These are phyloP conservation scores for Paraphoma sp. DNA, from an alignment of 2,329 filamentous ascomycete genomes.

Conservation along the genomic window DNA sequence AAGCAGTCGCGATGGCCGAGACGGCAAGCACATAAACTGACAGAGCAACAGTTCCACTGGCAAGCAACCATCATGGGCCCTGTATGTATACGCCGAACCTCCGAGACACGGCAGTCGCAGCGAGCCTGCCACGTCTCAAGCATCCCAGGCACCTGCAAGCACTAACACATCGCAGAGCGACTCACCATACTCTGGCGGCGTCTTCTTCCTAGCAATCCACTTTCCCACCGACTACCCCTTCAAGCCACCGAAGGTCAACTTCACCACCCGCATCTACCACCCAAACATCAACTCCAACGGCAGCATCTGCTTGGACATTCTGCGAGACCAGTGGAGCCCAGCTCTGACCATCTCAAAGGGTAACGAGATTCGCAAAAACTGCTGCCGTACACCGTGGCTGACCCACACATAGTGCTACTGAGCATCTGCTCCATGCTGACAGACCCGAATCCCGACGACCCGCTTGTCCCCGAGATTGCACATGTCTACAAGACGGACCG, in stretches of 20 bases:
- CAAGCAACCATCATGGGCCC: conserved; percentile 99
- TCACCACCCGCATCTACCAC: conserved; percentile 99
- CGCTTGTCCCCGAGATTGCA: conserved; percentile 97
- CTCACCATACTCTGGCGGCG: conserved; percentile 96
- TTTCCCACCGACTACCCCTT: conserved; percentile 99
- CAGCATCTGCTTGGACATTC: conserved; percentile 97
- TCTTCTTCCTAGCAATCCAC: conserved; percentile 98
- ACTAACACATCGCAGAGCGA: conserved; percentile 70
- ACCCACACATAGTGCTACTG: conserved; percentile 72
- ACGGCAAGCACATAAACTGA: conserved; percentile 35
- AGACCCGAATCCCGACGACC: conserved; percentile 98
- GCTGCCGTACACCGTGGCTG: too few relatives aligned
- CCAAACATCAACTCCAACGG: conserved; percentile 99
- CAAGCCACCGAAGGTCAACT: conserved; percentile 99
- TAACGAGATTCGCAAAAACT: conserved; percentile 52
- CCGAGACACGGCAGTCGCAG: not conserved
- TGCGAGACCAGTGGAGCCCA: conserved; percentile 99
- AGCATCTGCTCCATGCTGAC: conserved; percentile 99
- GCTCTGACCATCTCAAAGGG: conserved; percentile 99
- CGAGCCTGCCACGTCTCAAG: conserved; percentile 10
- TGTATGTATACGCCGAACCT: conserved; percentile 65
- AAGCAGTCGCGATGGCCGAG: conserved; percentile 12
- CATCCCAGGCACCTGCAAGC: conserved; percentile 1
- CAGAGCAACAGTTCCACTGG: conserved; percentile 86
- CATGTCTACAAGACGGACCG: conserved; percentile 99